Evolutionary conservation across 2,329 filamentous ascomycete genomes (phyloP).

Genomic region (Ustulina deusta): DNA sequence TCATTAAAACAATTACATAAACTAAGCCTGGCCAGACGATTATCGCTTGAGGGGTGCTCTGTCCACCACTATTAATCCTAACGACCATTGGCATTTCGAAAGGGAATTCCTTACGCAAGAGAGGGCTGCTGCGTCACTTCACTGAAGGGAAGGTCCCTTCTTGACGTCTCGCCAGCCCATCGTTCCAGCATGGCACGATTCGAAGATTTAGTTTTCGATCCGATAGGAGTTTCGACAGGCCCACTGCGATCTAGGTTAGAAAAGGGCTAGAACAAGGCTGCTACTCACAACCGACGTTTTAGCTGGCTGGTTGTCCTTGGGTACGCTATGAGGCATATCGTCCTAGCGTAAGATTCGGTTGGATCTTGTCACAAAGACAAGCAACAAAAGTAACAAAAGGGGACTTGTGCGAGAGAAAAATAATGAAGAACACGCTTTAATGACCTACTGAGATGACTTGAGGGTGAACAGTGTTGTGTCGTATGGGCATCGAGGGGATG

Average conservation of each 20-base stretch:
- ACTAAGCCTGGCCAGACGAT: conserved; percentile 13
- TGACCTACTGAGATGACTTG: conserved; percentile 30
- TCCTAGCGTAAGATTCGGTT: conserved; percentile 10
- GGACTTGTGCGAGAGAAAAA: conserved; percentile 27
- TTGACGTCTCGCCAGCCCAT: conserved; percentile 45
- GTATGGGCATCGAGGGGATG: conserved; percentile 25
- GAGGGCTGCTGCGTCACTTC: conserved; percentile 47
- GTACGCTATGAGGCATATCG: conserved; percentile 46
- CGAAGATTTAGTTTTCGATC: conserved; percentile 16
- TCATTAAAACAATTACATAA: conserved; percentile 42
- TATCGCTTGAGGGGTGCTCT: conserved; percentile 41
- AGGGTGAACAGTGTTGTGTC: conserved; percentile 34
- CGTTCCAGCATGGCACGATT: conserved; percentile 44
- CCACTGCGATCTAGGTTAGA: conserved; percentile 43
- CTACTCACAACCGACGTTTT: conserved; percentile 41
- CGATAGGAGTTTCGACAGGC: conserved; percentile 29
- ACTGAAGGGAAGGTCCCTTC: conserved; percentile 44
- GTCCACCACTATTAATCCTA: conserved; percentile 34
- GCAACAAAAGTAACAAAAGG: conserved; percentile 15
- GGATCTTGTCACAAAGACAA: conserved; percentile 19
- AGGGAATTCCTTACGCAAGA: conserved; percentile 36
- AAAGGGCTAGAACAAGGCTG: conserved; percentile 16
- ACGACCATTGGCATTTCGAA: conserved; percentile 13
- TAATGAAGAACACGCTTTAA: conserved; percentile 41
- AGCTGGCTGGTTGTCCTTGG: conserved; percentile 35